phyloP scores from a whole-genome alignment of 2,329 filamentous ascomycete genomes.

The Monascus ruber region DNA sequence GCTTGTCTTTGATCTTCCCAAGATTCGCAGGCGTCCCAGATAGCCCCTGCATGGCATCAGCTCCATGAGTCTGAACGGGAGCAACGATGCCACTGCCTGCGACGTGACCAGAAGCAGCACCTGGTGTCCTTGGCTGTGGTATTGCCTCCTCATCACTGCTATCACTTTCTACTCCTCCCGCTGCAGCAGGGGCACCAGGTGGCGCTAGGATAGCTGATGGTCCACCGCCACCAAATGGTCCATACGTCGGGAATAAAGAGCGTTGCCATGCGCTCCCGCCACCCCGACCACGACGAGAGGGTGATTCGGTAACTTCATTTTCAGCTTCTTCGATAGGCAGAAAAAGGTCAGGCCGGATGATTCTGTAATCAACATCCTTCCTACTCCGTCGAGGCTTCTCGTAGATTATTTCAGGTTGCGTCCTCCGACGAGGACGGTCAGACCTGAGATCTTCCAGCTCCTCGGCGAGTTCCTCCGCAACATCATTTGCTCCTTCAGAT shows the following conservation, averaged over 20 bases:
- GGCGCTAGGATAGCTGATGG: slow-evolving; percentile 60
- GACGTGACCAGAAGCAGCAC: slow-evolving; percentile 49
- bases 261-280: slow-evolving; percentile 57
- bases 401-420: slow-evolving; percentile 24
- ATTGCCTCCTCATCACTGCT: slow-evolving; percentile 89
- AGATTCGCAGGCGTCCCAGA: slow-evolving; percentile 66
- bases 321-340: slow-evolving; percentile 66
- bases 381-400: slow-evolving; percentile 43
- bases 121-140: slow-evolving; percentile 49
- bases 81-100: slow-evolving; percentile 45
- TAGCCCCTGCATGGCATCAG: slow-evolving; percentile 43
- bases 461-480: slow-evolving; percentile 47
- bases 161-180: slow-evolving; percentile 78
- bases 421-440: slow-evolving; percentile 30
- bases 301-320: slow-evolving; percentile 55
- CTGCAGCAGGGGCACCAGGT: slow-evolving; percentile 56
- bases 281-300: slow-evolving; percentile 54
- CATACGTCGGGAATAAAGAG: slow-evolving; percentile 76
- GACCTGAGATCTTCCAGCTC: slow-evolving; percentile 45
- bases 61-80: slow-evolving; percentile 43
- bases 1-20: slow-evolving; percentile 86
- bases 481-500: slow-evolving; percentile 37
- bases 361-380: slow-evolving; percentile 73
- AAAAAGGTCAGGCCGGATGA: slow-evolving; percentile 62
- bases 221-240: slow-evolving; percentile 79